Evolutionary conservation across 768 basidiomycete genomes (phyloP), one percentile per base, ranked within the genome.

Genomic region (Coprinopsis strossmayeri): DNA sequence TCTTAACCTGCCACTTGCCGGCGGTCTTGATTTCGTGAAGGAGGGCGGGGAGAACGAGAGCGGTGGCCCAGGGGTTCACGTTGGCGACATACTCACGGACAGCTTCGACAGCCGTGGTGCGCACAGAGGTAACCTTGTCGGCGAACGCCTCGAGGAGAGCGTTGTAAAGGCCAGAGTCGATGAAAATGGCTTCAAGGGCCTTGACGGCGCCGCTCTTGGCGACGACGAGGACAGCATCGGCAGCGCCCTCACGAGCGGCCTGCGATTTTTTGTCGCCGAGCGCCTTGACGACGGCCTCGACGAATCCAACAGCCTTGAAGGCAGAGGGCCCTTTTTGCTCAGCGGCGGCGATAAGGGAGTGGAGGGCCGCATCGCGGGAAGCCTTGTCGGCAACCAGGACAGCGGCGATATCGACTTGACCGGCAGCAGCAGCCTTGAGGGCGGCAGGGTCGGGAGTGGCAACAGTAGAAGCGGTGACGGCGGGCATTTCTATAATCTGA

Each of bases 1-100:
- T 87, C 81, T 97, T 96, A 74, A 95, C 60, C 68, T 95, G 94
- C 92, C 93, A 96, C 68, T 96, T 96, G 62, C 94, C 92, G 61
- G 91, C 90, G 58, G 87, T 87, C 74, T 91, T 89, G 76, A 97
- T 87, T 70, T 95, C 82, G 66, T 87, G 79, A 61, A 97, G 90
- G 64, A 97, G 79, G 49, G 83, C 73, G 48, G 91, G 91, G 60
- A 97, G 87, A 61, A 93, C 65, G 59, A 89, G 78, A 53, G 79
- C 74, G 20, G 87, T 71, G 40, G 87, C 88, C 93, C 92, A 97
- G 13, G 90, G 84, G 75, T 85, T 93, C 82, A 89, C 87, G 52
- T 76, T 71, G 54, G 82, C 72, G 62, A 79, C 83, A 61, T 82
- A 87, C 62, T 73, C 72, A 61, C 80, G 79, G 57, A 91, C 84